Evolutionary conservation across 2,329 filamentous ascomycete genomes (phyloP).

Genomic region (Aplosporella prunicola): DNA sequence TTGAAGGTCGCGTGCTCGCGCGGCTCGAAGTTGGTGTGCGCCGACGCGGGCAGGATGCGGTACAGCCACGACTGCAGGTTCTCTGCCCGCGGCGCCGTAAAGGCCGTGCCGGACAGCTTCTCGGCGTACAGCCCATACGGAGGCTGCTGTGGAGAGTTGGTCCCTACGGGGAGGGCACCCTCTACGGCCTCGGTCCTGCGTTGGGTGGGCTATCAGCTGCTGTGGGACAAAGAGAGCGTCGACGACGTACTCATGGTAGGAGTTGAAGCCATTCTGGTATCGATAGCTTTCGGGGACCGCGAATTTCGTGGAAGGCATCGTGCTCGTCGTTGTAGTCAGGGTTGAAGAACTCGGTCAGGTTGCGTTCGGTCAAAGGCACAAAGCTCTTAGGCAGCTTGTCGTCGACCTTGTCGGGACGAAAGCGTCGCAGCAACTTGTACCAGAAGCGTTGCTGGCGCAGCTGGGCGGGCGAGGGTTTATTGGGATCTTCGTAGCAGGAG

Average conservation of each 20-base stretch:
- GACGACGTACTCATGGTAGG: conserved; percentile 60
- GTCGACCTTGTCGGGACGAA: conserved; percentile 14
- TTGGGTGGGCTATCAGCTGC: conserved; percentile 6
- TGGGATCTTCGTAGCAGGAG: conserved; percentile 17
- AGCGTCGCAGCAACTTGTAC: conserved; percentile 15
- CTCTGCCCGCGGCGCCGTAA: conserved; percentile 46
- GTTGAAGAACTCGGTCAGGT: conserved; percentile 22
- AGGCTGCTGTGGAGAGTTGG: conserved; percentile 76
- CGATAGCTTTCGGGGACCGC: conserved; percentile 57
- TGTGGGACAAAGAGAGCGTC: conserved; percentile 3
- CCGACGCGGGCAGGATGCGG: conserved; percentile 48
- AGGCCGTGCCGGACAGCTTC: conserved; percentile 52
- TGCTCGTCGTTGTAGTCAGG: conserved; percentile 23
- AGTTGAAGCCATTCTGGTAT: conserved; percentile 71
- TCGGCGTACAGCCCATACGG: conserved; percentile 74
- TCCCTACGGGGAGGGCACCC: conserved; percentile 62
- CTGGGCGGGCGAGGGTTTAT: conserved; percentile 19
- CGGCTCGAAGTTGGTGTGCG: conserved; percentile 45
- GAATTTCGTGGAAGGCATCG: conserved; percentile 58
- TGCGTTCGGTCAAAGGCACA: conserved; percentile 20
- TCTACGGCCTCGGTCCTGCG: conserved; percentile 64
- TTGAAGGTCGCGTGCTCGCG: conserved; percentile 41
- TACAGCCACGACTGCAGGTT: conserved; percentile 53
- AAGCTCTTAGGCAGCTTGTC: conserved; percentile 15
- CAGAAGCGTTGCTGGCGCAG: conserved; percentile 12